phyloP scores from a whole-genome alignment of 2,329 filamentous ascomycete genomes.

The Fonsecaea pugnacius region DNA sequence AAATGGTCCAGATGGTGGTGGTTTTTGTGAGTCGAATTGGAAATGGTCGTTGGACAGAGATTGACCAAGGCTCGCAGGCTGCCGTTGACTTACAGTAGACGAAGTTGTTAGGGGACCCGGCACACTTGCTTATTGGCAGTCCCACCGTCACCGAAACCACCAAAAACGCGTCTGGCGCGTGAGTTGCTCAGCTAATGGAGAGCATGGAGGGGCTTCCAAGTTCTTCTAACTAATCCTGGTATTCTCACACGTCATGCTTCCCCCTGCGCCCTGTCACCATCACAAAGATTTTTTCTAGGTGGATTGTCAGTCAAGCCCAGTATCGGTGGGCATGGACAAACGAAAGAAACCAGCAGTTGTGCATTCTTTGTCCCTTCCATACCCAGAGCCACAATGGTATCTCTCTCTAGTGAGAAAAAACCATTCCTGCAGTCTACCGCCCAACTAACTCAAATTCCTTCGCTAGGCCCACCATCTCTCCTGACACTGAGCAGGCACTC shows the following conservation, averaged over 20 bases:
- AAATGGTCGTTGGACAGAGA: conserved; percentile 5
- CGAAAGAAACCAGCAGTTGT: conserved; percentile 25
- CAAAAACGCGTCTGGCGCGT: conserved; percentile 5
- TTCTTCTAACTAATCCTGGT: background rate
- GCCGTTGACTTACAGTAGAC: background rate
- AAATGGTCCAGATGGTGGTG: background rate
- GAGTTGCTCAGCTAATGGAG: background rate
- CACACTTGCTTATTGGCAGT: conserved; percentile 1
- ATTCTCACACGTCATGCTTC: conserved; percentile 16
- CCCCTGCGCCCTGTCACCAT: background rate
- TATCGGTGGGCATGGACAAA: conserved; percentile 22
- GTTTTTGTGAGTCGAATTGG: conserved; percentile 1
- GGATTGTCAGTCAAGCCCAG: background rate
- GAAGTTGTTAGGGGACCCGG: conserved; percentile 1
- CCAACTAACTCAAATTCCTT: conserved; percentile 11
- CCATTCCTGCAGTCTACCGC: background rate
- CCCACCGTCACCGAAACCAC: conserved; percentile 1
- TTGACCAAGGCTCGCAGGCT: conserved; percentile 4
- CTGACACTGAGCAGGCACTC: conserved; percentile 28
- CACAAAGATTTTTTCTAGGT: background rate
- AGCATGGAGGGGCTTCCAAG: background rate
- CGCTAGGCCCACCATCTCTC: conserved; percentile 27
- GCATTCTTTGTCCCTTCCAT: conserved; percentile 31
- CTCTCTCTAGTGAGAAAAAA: background rate
- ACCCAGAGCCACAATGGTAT: conserved; percentile 34